Evolutionary conservation across 306 rosid genomes (phyloP), one percentile per base, ranked within the genome.

Genomic region (Prosopis cineraria): DNA sequence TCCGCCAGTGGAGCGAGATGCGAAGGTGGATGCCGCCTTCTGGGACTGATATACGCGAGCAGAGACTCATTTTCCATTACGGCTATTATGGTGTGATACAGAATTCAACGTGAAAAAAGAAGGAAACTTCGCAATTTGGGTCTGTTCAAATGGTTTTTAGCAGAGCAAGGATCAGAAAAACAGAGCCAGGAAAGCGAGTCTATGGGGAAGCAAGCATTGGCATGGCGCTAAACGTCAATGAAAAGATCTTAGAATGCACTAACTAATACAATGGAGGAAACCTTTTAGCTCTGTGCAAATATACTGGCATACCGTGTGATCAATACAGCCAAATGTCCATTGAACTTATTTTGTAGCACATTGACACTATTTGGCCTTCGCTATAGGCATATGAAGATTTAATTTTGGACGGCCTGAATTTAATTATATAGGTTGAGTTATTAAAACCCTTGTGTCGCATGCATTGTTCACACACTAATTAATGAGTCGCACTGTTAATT

Each of bases 41-140:
- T 79, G 14, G 95, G 94, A 89, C 93, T 90, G 36, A 72, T 39
- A 78, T 84, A 87, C 5, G 93, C 83, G 27, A 95, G 91, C 66
- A 95, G 85, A 44, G 98, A 97, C 88, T 91, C 98, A 39, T 83
- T 90, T 58, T 94, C 98, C 98, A 92, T 92, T 85, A 52, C 7
- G 33, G 24, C 25, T 55, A 22, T 55, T 10, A 36, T 50, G 44
- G 58, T 64, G 62, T 70, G 14, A 19, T 73, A 9, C 66, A 70
- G 64, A 53, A 60, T 52, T 31, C 9, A 3, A 39, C 63, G 22
- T 63, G 7, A 52, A 52, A 52, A 10, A 1, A 37, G 65, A 41
- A 58, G 14, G 59, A 79, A 76, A 68, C 29, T 17, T 5, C 33
- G 34, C 48, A 12, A 3, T 45, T 87, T 87, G 66, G 53, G 6